phyloP scores from a whole-genome alignment of 2,329 filamentous ascomycete species.

The Remersonia thermophila region DNA sequence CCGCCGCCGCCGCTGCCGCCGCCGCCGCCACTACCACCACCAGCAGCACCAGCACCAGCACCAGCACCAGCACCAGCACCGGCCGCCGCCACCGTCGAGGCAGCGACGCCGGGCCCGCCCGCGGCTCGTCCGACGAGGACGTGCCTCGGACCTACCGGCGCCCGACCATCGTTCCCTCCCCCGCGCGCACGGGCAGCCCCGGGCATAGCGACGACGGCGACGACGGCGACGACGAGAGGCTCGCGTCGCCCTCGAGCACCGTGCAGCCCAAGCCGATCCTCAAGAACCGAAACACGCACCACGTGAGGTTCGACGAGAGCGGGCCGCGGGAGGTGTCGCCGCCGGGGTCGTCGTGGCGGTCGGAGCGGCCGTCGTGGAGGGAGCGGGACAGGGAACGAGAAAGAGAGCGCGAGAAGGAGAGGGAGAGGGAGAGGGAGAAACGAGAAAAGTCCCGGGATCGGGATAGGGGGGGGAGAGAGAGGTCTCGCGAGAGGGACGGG shows the following conservation, averaged over 20 bases:
- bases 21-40: no score
- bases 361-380: conserved; percentile 1
- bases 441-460: conserved; percentile 20
- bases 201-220: no score
- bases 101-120: no score
- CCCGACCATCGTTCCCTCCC: neutral
- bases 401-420: no score
- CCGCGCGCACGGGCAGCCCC: no score
- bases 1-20: no score
- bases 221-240: no score
- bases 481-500: conserved; percentile 17
- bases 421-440: no score
- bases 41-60: no score
- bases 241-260: conserved; percentile 22
- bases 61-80: no score
- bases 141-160: neutral
- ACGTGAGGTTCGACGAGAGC: conserved; percentile 41
- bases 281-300: conserved; percentile 47
- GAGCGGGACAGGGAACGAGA: conserved; percentile 6
- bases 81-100: no score
- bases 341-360: conserved; percentile 17
- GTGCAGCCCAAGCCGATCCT: conserved; percentile 44
- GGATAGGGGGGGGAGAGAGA: conserved; percentile 24
- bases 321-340: conserved; percentile 30
- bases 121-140: conserved; percentile 2